Base-by-base conservation (phyloP, 2,329 filamentous ascomycete genomes). In the Daldinia eschscholtzii region DNA sequence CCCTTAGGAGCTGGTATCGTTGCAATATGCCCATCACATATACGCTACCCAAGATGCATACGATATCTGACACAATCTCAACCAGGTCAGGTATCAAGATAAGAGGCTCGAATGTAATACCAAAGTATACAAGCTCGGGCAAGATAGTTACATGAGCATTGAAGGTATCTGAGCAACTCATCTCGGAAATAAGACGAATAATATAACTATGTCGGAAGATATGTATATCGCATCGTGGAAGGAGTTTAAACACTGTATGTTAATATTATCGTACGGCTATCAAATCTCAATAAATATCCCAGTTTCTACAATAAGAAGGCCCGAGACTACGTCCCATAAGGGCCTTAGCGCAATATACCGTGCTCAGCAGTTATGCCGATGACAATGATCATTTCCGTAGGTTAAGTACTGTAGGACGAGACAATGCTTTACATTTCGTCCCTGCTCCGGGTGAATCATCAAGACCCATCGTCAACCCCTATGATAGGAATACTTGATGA, bases 11-110 rank as follows among this genome's bases (percentile, higher is more conserved):
- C 23, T 26, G 44, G 44, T 28, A 48, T 28, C 23, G 44, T 13
- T 48, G 44, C 13, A 48, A 15, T 48, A 28, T 4, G 13, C 12
- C 26, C 20, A n/a, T 48, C 20, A n/a, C 20, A 48, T 48, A 48
- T 48, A 35, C 13, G 50, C 50, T 15, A 35, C 20, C 50, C 30
- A 30, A 35, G 50, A 53, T 33, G 50, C 50, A 48, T 13, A 48
- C 28, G 44, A 48, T 48, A 48, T 48, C 44, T 48, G 44, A 48
- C 12, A 48, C 44, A 48, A 48, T 13, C 44, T 23, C 44, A 48
- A 26, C 44, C 23, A 28, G 44, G 7, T 15, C 30, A 6, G 50
- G 28, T 46, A 23, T 46, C 5, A 28, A 48, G 44, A 48, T 48
- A 48, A 48, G 23, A 48, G 20, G 18, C 6, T 10, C 28, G 12